Evolutionary conservation across 2,329 filamentous ascomycete species (phyloP).

Genomic region (Colletotrichum euphorbiae): DNA sequence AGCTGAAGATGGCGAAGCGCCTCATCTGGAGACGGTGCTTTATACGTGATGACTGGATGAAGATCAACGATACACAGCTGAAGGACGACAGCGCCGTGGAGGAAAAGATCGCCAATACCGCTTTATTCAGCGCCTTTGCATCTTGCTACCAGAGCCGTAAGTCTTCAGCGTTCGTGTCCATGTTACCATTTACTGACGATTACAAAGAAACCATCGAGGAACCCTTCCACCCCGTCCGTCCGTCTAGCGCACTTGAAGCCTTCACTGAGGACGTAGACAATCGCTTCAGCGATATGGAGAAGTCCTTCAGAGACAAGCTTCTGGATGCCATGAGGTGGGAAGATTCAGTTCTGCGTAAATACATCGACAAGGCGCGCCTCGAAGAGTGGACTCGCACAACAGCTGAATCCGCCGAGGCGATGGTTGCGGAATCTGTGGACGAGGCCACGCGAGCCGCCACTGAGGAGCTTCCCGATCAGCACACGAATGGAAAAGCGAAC

Average conservation of each 20-base stretch:
- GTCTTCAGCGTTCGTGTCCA: slow-evolving; percentile 38
- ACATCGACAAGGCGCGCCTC: slow-evolving; percentile 76
- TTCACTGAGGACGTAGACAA: slow-evolving; percentile 71
- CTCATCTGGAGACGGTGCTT: slow-evolving; percentile 90
- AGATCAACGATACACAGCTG: slow-evolving; percentile 80
- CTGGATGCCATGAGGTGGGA: slow-evolving; percentile 79
- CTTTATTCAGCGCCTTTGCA: slow-evolving; percentile 75
- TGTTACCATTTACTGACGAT: slow-evolving; percentile 44
- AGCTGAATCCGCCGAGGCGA: slow-evolving; percentile 51
- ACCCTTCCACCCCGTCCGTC: slow-evolving; percentile 59
- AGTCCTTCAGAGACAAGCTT: slow-evolving; percentile 74
- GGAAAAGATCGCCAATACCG: slow-evolving; percentile 71
- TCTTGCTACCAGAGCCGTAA: slow-evolving; percentile 73
- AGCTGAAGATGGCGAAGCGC: slow-evolving; percentile 68
- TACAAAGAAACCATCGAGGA: slow-evolving; percentile 55
- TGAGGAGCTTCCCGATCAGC: slow-evolving; percentile 16
- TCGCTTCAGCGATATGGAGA: slow-evolving; percentile 69
- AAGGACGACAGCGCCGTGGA: slow-evolving; percentile 78
- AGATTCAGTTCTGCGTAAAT: slow-evolving; percentile 72
- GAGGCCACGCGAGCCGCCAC: slow-evolving; percentile 40
- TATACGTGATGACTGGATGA: slow-evolving; percentile 85
- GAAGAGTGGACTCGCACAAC: slow-evolving; percentile 71
- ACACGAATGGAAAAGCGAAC: slow-evolving; percentile 38
- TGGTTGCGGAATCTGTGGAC: slow-evolving; percentile 50
- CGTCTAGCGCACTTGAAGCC: slow-evolving; percentile 68